Conservation (phyloP, 2,329 filamentous ascomycete genomes). For the Pyricularia pennisetigena region DNA sequence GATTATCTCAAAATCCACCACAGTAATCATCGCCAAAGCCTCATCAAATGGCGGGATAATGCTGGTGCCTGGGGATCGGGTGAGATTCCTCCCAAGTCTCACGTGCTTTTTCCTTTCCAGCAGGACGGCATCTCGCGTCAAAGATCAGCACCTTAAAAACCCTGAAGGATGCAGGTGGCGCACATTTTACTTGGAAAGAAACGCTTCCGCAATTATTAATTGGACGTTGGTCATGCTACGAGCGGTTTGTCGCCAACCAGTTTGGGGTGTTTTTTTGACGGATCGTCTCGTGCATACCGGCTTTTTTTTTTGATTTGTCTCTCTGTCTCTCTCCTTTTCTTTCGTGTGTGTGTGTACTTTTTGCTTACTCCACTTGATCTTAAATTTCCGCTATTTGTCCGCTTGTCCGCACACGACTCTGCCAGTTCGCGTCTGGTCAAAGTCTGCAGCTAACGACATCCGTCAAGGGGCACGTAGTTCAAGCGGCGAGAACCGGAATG, state of each 20-base stretch:
- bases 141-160: neutral
- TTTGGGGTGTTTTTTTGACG: neutral
- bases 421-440: too few relatives aligned
- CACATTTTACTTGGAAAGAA: neutral
- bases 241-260: neutral
- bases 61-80: neutral
- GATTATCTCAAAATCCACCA: neutral
- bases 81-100: neutral
- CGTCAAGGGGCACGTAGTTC: neutral
- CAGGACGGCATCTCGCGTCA: neutral
- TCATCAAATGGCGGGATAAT: neutral
- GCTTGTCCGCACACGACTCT: too few relatives aligned
- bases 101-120: too few relatives aligned
- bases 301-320: too few relatives aligned
- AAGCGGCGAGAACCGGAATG: neutral
- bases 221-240: neutral
- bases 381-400: too few relatives aligned
- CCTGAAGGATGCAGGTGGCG: neutral
- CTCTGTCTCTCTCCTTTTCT: neutral
- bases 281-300: neutral
- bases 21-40: neutral
- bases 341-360: too few relatives aligned
- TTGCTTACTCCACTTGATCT: too few relatives aligned
- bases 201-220: neutral
- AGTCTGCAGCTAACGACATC: too few relatives aligned